Conservation (phyloP, 129 eudicot genomes). For the Flaveria trinervia region DNA sequence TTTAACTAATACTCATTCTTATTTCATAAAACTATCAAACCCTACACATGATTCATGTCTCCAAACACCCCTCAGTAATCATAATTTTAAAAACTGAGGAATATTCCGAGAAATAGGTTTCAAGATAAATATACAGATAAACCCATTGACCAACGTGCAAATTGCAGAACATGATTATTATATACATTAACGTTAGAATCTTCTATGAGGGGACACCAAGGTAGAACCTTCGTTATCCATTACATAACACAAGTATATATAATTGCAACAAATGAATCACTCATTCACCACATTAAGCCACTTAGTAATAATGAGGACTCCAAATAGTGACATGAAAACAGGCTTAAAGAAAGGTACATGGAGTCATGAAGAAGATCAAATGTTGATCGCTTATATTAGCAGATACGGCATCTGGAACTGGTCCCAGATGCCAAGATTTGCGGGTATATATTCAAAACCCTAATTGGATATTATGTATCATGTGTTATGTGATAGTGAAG, state of each 20-base stretch:
- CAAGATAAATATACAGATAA: not conserved
- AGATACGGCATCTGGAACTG: constrained; percentile 8
- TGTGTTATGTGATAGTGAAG: not conserved
- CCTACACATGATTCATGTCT: not conserved
- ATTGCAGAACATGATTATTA: not conserved
- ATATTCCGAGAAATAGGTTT: not conserved
- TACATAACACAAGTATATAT: not conserved
- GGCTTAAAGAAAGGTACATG: not conserved
- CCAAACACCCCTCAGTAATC: not conserved
- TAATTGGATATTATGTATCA: not conserved
- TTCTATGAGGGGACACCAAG: not conserved
- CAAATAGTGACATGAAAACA: not conserved
- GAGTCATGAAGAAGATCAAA: constrained; percentile 5
- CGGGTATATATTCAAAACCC: not conserved
- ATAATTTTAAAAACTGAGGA: not conserved
- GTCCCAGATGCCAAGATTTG: constrained; percentile 6
- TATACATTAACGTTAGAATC: not conserved
- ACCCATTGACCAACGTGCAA: not conserved
- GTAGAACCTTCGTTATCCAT: not conserved
- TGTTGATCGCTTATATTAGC: not conserved
- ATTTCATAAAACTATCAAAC: not conserved
- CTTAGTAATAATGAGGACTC: not conserved
- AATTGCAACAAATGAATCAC: not conserved
- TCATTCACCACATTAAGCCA: not conserved
- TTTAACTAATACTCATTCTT: not conserved